A percentile compares a stretch with the other conserved stretches of the same genome.
These are phyloP conservation scores for Diaporthe longicolla DNA, from an alignment of 2,329 filamentous ascomycete genomes.

Conservation along the genomic window DNA sequence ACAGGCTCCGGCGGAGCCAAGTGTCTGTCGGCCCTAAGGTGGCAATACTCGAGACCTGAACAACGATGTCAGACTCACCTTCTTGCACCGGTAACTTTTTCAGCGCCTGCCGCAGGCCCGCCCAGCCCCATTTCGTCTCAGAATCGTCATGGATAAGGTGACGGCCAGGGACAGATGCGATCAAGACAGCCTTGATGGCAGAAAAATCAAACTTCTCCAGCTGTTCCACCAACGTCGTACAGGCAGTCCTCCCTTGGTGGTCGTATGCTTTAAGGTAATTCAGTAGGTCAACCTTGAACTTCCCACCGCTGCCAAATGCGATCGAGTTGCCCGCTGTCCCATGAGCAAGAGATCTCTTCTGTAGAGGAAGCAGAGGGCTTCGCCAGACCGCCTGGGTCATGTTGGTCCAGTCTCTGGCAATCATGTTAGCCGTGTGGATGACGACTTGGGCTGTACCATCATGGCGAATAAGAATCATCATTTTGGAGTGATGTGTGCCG, in stretches of 20 bases:
- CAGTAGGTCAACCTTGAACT: conserved; percentile 83
- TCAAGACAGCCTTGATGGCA: conserved; percentile 75
- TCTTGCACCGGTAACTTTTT: conserved; percentile 62
- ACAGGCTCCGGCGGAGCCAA: conserved; percentile 79
- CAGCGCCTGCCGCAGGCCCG: conserved; percentile 74
- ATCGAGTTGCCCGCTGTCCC: conserved; percentile 41
- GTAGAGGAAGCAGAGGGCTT: conserved; percentile 77
- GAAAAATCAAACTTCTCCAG: conserved; percentile 79
- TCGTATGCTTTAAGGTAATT: conserved; percentile 82
- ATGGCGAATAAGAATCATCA: conserved; percentile 85
- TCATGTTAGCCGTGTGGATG: conserved; percentile 94
- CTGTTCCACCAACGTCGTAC: conserved; percentile 67
- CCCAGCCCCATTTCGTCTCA: conserved; percentile 82
- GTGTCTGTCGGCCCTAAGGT: conserved; percentile 78
- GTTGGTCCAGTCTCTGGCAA: conserved; percentile 87
- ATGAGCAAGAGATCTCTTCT: conserved; percentile 41
- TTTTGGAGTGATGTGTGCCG: conserved; percentile 89
- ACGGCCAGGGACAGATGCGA: conserved; percentile 84
- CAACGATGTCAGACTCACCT: conserved; percentile 64
- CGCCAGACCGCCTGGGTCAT: conserved; percentile 89
- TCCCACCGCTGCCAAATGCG: conserved; percentile 71
- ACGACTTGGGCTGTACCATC: conserved; percentile 83
- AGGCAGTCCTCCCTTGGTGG: conserved; percentile 64
- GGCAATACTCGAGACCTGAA: conserved; percentile 85
- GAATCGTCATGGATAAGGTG: conserved; percentile 64